Evolutionary conservation across 2,329 filamentous ascomycete species (phyloP).

Genomic region (Penicillium sp.): DNA sequence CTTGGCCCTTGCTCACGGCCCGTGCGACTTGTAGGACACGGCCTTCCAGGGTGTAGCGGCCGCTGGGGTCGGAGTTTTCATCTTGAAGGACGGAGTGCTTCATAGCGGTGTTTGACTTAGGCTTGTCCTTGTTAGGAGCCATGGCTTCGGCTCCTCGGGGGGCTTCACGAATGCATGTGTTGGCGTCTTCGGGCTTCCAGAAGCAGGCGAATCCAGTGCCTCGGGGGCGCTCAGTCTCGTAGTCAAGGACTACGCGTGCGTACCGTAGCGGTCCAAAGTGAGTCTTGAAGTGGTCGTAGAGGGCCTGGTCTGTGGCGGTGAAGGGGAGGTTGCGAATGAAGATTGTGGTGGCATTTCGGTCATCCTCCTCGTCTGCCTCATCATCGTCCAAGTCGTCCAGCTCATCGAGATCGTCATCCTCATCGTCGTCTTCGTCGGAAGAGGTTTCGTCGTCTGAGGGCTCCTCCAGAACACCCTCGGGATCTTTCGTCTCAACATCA

Average conservation of each 20-base stretch:
- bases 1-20: slow-evolving; percentile 81
- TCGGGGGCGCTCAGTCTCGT: slow-evolving; percentile 77
- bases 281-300: slow-evolving; percentile 76
- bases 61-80: slow-evolving; percentile 75
- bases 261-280: slow-evolving; percentile 87
- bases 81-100: slow-evolving; percentile 86
- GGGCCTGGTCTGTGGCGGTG: slow-evolving; percentile 74
- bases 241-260: slow-evolving; percentile 86
- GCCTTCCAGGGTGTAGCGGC: slow-evolving; percentile 86
- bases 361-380: slow-evolving; percentile 49
- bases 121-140: slow-evolving; percentile 42
- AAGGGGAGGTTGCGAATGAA: slow-evolving; percentile 96
- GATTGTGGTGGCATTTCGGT: slow-evolving; percentile 68
- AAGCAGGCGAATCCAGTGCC: slow-evolving; percentile 97
- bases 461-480: slow-evolving; percentile 51
- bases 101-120: slow-evolving; percentile 46
- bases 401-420: slow-evolving; percentile 47
- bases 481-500: slow-evolving; percentile 58
- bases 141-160: slow-evolving; percentile 56
- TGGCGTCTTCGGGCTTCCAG: slow-evolving; percentile 71
- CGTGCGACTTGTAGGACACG: slow-evolving; percentile 80
- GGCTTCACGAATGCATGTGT: slow-evolving; percentile 71
- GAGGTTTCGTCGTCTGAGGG: slow-evolving; percentile 38
- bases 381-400: slow-evolving; percentile 45
- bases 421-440: slow-evolving; percentile 41